Evolutionary conservation across 2,329 filamentous ascomycete genomes (phyloP).

Genomic region (Scytalidium sp.): DNA sequence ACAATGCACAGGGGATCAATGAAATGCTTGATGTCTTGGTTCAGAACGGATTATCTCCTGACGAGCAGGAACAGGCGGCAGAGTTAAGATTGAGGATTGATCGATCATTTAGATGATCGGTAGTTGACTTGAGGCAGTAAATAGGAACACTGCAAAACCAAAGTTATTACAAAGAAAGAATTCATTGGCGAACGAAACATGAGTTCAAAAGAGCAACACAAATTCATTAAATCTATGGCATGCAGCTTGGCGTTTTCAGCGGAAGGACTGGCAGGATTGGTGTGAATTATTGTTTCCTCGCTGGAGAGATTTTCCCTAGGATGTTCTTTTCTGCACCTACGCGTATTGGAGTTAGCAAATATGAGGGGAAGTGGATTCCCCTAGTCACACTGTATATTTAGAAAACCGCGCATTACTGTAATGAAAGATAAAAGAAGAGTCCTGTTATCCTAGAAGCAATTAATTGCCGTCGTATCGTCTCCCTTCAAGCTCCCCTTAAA

Average conservation of each 20-base stretch:
- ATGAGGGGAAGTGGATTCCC: not conserved
- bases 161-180: not conserved
- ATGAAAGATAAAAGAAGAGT: not conserved
- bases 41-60: constrained; percentile 36
- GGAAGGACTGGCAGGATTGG: not conserved
- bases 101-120: constrained; percentile 32
- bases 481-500: not conserved
- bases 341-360: not conserved
- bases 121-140: not conserved
- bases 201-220: not conserved
- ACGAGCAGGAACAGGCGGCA: constrained; percentile 34
- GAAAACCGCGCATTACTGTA: not conserved
- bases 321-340: not conserved
- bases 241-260: not conserved
- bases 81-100: constrained; percentile 38
- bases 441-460: too few relatives aligned
- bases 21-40: constrained; percentile 43
- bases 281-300: not conserved
- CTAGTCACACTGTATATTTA: not conserved
- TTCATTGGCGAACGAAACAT: not conserved
- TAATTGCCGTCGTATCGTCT: too few relatives aligned
- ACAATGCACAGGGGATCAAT: constrained; percentile 46
- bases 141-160: too few relatives aligned
- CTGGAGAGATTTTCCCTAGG: not conserved
- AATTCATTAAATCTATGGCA: not conserved